Conservation (phyloP, 2,329 filamentous ascomycete species). For the Coleophoma eucalyptorum region DNA sequence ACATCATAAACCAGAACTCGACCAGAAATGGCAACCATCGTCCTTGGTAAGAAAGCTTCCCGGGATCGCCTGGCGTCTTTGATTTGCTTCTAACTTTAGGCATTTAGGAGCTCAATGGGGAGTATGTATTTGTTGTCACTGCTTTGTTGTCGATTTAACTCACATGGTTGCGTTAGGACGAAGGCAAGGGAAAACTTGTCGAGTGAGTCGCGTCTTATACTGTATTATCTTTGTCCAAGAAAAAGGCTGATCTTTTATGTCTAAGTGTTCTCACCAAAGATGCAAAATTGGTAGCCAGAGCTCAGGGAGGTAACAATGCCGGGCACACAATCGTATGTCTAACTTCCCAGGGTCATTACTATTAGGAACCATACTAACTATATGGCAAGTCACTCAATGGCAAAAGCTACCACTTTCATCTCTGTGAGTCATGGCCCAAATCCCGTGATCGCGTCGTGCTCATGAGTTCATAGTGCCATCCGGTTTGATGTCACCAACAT, state of each 20-base stretch:
- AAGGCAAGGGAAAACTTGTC: conserved; percentile 1
- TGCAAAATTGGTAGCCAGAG: conserved; percentile 10
- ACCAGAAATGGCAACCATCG: neutral
- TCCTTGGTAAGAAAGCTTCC: neutral
- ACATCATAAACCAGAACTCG: too few species aligned
- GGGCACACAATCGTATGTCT: conserved; percentile 11
- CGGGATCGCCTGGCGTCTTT: too few species aligned
- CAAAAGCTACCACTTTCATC: conserved; percentile 34
- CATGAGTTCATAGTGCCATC: conserved; percentile 42
- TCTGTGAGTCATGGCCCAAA: conserved; percentile 25
- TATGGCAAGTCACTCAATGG: neutral
- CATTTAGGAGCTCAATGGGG: neutral
- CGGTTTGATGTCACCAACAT: conserved; percentile 68
- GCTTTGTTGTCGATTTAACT: too few species aligned
- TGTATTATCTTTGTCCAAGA: neutral
- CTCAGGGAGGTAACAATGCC: conserved; percentile 55
- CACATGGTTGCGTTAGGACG: neutral
- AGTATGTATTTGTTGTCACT: neutral
- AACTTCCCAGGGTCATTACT: too few species aligned
- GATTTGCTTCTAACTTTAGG: too few species aligned
- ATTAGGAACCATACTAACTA: neutral
- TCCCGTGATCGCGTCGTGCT: too few species aligned
- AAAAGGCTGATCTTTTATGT: neutral
- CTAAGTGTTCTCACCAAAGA: neutral
- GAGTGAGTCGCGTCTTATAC: neutral